A percentile compares a stretch with the other conserved stretches of the same genome.
Conservation (phyloP, 2,329 filamentous ascomycete species). For the Penicillium sp. region DNA sequence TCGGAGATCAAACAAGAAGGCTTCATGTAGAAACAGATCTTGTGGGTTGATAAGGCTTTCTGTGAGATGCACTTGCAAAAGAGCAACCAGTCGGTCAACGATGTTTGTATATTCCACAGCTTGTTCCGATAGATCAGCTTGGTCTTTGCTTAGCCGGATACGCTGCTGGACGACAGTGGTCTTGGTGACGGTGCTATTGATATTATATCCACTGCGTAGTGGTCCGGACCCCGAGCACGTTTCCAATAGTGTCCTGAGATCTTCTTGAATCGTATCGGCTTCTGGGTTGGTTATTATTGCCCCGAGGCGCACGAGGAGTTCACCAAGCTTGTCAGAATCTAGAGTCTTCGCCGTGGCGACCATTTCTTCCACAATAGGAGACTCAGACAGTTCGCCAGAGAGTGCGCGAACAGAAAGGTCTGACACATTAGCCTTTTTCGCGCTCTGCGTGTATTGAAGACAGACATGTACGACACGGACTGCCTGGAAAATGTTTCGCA, state of each 20-base stretch:
- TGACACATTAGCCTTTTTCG: slow-evolving; percentile 31
- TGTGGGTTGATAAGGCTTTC: slow-evolving; percentile 48
- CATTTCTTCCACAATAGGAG: slow-evolving; percentile 51
- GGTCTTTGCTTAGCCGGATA: slow-evolving; percentile 57
- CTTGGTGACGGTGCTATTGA: slow-evolving; percentile 56
- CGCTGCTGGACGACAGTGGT: slow-evolving; percentile 61
- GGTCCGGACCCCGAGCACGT: slow-evolving; percentile 47
- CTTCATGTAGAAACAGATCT: slow-evolving; percentile 54
- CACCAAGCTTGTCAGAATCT: slow-evolving; percentile 48
- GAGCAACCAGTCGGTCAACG: slow-evolving; percentile 46
- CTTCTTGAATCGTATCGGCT: slow-evolving; percentile 43
- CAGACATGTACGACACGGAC: slow-evolving; percentile 28
- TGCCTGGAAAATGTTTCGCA: slow-evolving; percentile 37
- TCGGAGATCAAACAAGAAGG: slow-evolving; percentile 57
- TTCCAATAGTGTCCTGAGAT: slow-evolving; percentile 48
- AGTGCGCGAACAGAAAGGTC: slow-evolving; percentile 42
- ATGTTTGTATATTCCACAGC: slow-evolving; percentile 56
- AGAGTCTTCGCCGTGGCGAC: slow-evolving; percentile 52
- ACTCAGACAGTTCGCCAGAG: slow-evolving; percentile 52
- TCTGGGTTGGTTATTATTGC: slow-evolving; percentile 31
- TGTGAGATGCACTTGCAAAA: slow-evolving; percentile 46
- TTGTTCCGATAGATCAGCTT: slow-evolving; percentile 51
- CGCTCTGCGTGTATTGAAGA: slow-evolving; percentile 26
- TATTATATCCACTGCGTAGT: slow-evolving; percentile 72
- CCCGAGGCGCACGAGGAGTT: slow-evolving; percentile 39